These are phyloP conservation scores for Mycotypha africana DNA, from an alignment of 371 early-diverging fungal species.

Conservation along the genomic window DNA sequence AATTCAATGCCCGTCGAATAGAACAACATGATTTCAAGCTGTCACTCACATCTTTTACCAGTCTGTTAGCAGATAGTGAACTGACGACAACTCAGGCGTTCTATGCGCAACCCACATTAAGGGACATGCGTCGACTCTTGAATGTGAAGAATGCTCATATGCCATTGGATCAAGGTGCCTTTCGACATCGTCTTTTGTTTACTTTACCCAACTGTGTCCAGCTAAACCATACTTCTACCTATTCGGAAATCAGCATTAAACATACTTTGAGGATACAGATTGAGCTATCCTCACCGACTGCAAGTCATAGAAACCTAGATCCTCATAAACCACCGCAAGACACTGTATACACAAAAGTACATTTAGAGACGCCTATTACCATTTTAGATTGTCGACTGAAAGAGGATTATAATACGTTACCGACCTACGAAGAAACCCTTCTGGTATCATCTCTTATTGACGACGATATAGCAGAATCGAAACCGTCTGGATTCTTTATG, in stretches of 20 bases:
- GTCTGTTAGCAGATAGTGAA: too few relatives aligned
- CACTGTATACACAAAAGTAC: conserved; percentile 2
- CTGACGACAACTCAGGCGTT: conserved; percentile 10
- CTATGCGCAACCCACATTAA: conserved; percentile 7
- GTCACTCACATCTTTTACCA: conserved; percentile 5
- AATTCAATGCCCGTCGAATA: conserved; percentile 20
- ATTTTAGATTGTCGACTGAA: conserved; percentile 30
- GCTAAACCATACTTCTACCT: conserved; percentile 26
- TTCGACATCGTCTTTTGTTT: conserved; percentile 23
- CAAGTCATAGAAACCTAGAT: not conserved
- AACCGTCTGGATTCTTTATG: conserved; percentile 12
- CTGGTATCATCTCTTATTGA: conserved; percentile 3
- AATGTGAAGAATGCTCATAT: conserved; percentile 27
- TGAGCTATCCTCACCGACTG: conserved; percentile 3
- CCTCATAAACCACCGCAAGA: too few relatives aligned
- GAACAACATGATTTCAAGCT: conserved; percentile 25
- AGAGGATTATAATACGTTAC: conserved; percentile 25
- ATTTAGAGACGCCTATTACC: conserved; percentile 29
- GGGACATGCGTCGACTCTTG: conserved; percentile 17
- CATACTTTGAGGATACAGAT: conserved; percentile 25
- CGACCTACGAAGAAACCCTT: conserved; percentile 26
- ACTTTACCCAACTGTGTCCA: conserved; percentile 23
- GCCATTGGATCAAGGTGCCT: conserved; percentile 13
- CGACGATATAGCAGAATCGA: not conserved
- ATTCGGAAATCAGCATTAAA: conserved; percentile 18